These are phyloP conservation scores for Melanopsichium pennsylvanicum DNA, from an alignment of 1,284 basidiomycete species.

Conservation along the genomic window DNA sequence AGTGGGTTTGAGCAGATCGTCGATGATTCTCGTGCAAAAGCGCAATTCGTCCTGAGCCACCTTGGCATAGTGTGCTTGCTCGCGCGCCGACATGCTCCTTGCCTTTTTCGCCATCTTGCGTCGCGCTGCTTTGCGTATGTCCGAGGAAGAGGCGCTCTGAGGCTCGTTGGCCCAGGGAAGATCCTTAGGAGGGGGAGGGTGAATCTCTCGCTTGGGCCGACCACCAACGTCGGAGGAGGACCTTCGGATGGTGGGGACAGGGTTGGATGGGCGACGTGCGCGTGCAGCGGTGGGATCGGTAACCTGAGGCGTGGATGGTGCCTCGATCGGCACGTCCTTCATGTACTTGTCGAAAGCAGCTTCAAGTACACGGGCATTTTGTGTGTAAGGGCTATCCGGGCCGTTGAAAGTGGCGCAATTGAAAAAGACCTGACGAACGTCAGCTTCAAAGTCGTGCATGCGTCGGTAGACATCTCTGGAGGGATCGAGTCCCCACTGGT, in stretches of 20 bases:
- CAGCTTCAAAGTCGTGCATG: slow-evolving; percentile 53
- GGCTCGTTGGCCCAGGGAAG: slow-evolving; percentile 78
- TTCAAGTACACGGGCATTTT: slow-evolving; percentile 82
- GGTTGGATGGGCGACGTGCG: slow-evolving; percentile 75
- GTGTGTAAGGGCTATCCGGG: slow-evolving; percentile 78
- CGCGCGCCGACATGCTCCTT: slow-evolving; percentile 48
- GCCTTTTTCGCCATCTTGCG: slow-evolving; percentile 47
- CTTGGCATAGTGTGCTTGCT: slow-evolving; percentile 73
- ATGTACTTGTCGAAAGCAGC: slow-evolving; percentile 87
- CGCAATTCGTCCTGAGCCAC: slow-evolving; percentile 81
- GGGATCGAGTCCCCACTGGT: slow-evolving; percentile 45
- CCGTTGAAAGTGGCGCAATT: slow-evolving; percentile 95
- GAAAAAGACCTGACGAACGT: slow-evolving; percentile 74
- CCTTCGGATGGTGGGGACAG: slow-evolving; percentile 80
- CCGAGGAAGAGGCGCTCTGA: slow-evolving; percentile 41
- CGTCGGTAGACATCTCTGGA: slow-evolving; percentile 50
- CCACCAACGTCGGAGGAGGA: slow-evolving; percentile 71
- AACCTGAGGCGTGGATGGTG: slow-evolving; percentile 63
- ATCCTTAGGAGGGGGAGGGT: slow-evolving; percentile 91
- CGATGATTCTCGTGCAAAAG: slow-evolving; percentile 79
- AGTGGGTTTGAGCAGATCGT: slow-evolving; percentile 79
- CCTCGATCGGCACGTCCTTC: slow-evolving; percentile 43
- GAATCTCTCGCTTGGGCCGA: slow-evolving; percentile 96
- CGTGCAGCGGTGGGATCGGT: slow-evolving; percentile 51
- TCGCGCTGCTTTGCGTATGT: slow-evolving; percentile 36